phyloP scores from a whole-genome alignment of 805 yeast species.

The Monosporozyma solicola region DNA sequence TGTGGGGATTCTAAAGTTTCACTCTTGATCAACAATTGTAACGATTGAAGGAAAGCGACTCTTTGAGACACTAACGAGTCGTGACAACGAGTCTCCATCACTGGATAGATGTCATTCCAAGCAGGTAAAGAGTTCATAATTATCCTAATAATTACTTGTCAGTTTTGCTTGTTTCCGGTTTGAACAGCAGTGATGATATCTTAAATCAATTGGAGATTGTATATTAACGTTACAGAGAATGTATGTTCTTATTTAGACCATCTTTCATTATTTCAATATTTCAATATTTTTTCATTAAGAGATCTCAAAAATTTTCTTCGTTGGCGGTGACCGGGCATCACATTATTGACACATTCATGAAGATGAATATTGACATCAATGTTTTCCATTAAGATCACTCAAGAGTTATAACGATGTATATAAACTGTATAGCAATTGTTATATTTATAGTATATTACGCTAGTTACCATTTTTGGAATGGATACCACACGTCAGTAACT shows the following conservation, averaged over 20 bases:
- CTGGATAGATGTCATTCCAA: constrained; percentile 21
- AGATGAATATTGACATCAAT: not conserved
- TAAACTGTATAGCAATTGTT: not conserved
- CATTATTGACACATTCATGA: not conserved
- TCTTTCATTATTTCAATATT: not conserved
- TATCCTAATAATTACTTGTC: not conserved
- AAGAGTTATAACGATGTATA: not conserved
- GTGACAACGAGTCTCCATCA: constrained; percentile 13
- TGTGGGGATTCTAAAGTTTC: constrained; percentile 14
- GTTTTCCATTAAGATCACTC: not conserved
- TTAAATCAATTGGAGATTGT: not conserved
- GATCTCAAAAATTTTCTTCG: constrained; percentile 8
- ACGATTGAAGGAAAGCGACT: constrained; percentile 21
- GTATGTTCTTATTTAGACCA: not conserved
- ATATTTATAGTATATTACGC: too few species aligned
- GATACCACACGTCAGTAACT: constrained; percentile 57
- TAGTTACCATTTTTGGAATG: constrained; percentile 43
- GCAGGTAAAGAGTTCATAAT: constrained; percentile 6
- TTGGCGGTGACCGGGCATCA: constrained; percentile 3
- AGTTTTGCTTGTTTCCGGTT: not conserved
- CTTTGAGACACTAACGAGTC: constrained; percentile 21
- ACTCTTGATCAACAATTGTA: constrained; percentile 13
- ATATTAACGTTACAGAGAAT: not conserved
- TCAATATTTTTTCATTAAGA: not conserved
- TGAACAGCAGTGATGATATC: not conserved